These are phyloP conservation scores for Microdochium bolleyi DNA, from an alignment of 2,329 filamentous ascomycete genomes.

Conservation along the genomic window DNA sequence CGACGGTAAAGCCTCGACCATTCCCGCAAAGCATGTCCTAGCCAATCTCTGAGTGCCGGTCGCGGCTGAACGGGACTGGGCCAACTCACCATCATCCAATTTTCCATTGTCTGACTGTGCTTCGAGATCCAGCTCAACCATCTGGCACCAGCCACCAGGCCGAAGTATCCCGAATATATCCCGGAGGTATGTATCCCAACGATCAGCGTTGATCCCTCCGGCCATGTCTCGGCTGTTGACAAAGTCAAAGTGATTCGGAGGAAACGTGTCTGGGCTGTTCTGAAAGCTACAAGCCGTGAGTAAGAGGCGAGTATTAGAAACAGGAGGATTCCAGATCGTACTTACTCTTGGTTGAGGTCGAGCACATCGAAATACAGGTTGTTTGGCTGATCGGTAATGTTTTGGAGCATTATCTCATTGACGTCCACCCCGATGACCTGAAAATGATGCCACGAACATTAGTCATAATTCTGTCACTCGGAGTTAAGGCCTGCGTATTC, in stretches of 20 bases:
- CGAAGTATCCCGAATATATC: constrained; percentile 68
- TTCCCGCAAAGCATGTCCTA: constrained; percentile 55
- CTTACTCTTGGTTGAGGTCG: constrained; percentile 58
- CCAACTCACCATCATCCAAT: constrained; percentile 51
- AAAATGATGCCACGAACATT: neutral
- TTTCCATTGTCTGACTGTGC: constrained; percentile 80
- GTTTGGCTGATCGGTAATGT: constrained; percentile 41
- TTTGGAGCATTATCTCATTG: constrained; percentile 60
- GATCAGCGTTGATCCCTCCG: constrained; percentile 60
- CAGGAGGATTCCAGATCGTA: neutral
- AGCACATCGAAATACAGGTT: constrained; percentile 68
- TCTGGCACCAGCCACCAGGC: constrained; percentile 76
- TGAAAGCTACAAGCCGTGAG: neutral
- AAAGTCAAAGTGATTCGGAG: constrained; percentile 67
- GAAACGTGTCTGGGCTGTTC: constrained; percentile 41
- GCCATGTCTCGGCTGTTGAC: constrained; percentile 70
- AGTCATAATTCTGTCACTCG: no score
- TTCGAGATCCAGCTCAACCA: constrained; percentile 82
- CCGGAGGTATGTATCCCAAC: constrained; percentile 69
- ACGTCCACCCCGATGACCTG: constrained; percentile 68
- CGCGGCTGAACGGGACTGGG: no score
- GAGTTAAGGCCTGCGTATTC: no score
- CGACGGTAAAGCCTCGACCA: constrained; percentile 62
- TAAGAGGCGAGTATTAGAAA: neutral
- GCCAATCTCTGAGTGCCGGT: constrained; percentile 6